Evolutionary conservation across 495 filamentous ascomycete species (phyloP), one percentile per base, ranked within the genome.

Genomic region (Tetracladium setigerum): DNA sequence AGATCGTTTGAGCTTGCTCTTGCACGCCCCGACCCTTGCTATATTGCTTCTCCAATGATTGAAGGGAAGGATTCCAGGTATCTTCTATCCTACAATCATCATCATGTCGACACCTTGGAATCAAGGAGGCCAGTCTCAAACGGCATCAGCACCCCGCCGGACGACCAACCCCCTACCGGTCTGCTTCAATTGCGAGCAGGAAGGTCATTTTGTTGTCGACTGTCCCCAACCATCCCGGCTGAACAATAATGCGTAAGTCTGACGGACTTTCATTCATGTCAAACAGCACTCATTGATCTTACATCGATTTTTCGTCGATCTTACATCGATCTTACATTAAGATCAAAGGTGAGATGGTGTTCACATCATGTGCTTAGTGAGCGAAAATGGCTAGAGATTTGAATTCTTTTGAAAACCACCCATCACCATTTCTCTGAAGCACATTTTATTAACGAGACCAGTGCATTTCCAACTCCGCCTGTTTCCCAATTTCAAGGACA

Each of bases 201-300:
- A 59, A 19, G 70, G 67, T 22, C 75, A 78, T 47, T 70, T 71
- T 62, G 54, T 71, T 11, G 50, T 67, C 14, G 70, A 68, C 43
- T 78, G 74, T 53, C 73, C 73, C 7, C 67, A 76, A 56, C 62
- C 67, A 24, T 65, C 62, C 16, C 49, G 77, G 46, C 56, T 63
- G 46, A 64, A 70, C 30, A 77, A 79, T 56, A 77, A 79, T 56
- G 77, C 67, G 82, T 86, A 68, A 73, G 83, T 78, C 30, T n/a
- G 46, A 27, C 7, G 3, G 7, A 27, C 22, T 27, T 7, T 7
- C 22, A 27, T 27, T 27, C 3, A 27, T 3, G 7, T 7, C 22
- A 27, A 27, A 7, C 22, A 27, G 22, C 22, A 27, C 22, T 27
- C 22, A 27, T 27, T 7, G 7, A 7, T 27, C 22, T 27, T 27